Conservation (phyloP, 2,329 filamentous ascomycete species). For the Nannizziopsis arthrosporioides region DNA sequence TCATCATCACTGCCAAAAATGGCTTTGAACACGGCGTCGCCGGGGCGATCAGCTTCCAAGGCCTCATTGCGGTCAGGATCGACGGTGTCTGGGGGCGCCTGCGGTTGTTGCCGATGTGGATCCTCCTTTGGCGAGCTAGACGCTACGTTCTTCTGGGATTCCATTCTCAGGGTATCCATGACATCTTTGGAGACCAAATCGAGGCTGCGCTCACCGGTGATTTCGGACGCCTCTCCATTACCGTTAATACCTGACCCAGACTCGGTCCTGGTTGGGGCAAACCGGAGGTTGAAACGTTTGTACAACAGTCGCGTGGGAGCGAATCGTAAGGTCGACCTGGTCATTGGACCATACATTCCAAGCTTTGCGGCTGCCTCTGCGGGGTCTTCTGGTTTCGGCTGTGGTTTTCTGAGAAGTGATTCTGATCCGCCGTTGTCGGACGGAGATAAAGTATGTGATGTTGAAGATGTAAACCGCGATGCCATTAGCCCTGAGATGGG, state of each 20-base stretch:
- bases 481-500: slow-evolving; percentile 90
- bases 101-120: slow-evolving; percentile 15
- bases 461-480: slow-evolving; percentile 69
- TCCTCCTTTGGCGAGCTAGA: background rate
- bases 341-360: slow-evolving; percentile 89
- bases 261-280: slow-evolving; percentile 50
- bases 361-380: slow-evolving; percentile 76
- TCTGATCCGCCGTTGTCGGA: slow-evolving; percentile 28
- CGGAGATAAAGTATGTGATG: slow-evolving; percentile 29
- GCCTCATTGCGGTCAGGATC: slow-evolving; percentile 69
- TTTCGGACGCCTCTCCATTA: slow-evolving; percentile 15
- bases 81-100: slow-evolving; percentile 31
- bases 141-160: slow-evolving; percentile 20
- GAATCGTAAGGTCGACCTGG: slow-evolving; percentile 59
- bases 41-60: slow-evolving; percentile 59
- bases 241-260: slow-evolving; percentile 26
- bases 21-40: slow-evolving; percentile 75
- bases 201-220: slow-evolving; percentile 26
- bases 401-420: slow-evolving; percentile 38
- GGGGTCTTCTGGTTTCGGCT: slow-evolving; percentile 55
- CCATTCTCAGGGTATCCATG: slow-evolving; percentile 45
- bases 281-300: slow-evolving; percentile 82
- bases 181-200: slow-evolving; percentile 44
- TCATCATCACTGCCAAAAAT: slow-evolving; percentile 85
- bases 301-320: slow-evolving; percentile 76